Base-by-base conservation (phyloP, 2,329 filamentous ascomycete genomes). In the Cucurbitaria berberidis region DNA sequence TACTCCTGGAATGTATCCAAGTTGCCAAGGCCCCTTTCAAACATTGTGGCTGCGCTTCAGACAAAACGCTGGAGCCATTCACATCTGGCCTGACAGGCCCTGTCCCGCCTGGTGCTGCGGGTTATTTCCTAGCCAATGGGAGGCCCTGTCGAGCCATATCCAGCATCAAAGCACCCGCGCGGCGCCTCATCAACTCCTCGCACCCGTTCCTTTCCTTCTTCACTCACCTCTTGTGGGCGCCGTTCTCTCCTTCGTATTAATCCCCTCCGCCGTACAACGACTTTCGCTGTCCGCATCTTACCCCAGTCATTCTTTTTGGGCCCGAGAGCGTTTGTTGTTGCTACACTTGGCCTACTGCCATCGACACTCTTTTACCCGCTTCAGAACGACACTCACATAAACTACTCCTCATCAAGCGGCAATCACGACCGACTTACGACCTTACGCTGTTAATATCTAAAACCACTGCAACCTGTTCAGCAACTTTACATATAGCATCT, bases 231-330 rank as follows among this genome's bases (percentile, higher is more conserved):
- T 60, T 48, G 36, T 39, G 69, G 62, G 64, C 60, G 68, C 67
- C 13, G 62, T 60, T 67, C 69, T 52, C 68, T 70, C 68, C 55
- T 68, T 70, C 63, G 68, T 62, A n/a, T n/a, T n/a, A 62, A 49
- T 55, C 58, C 48, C 43, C 46, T 45, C 56, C 52, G 62, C 38
- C 35, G 46, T 51, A 46, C 40, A 53, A 46, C 61, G 39, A 53
- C 59, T 45, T 58, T 57, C 60, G 57, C 53, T 47, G 59, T 68
- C 65, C 64, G 44, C 45, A 64, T 67, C 70, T 70, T 71, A 74
- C 73, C 71, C 66, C 68, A 74, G 73, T 75, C 73, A 73, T 68
- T 75, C 73, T 69, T 75, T 75, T 71, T 65, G 60, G 64, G 62
- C 60, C 56, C 53, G 63, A 63, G 46, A 55, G 56, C 45, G 53